Evolutionary conservation across 2,329 filamentous ascomycete genomes (phyloP).

Genomic region (Aspergillus novoparasiticus): DNA sequence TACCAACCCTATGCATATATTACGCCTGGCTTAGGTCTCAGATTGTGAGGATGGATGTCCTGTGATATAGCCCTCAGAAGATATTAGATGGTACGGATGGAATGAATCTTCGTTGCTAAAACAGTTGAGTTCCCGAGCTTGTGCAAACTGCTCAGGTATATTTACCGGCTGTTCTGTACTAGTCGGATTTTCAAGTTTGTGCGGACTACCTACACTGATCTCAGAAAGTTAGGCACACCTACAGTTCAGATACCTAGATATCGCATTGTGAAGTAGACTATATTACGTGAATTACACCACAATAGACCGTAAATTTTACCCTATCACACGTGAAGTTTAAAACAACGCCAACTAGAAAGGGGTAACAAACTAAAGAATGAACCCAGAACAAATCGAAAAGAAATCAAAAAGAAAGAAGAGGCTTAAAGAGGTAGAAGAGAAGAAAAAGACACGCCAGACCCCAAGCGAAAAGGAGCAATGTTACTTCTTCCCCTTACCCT

Average conservation of each 20-base stretch:
- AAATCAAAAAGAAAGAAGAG: neutral
- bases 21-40: neutral
- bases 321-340: neutral
- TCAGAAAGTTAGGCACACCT: neutral
- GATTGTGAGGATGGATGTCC: neutral
- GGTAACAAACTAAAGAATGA: neutral
- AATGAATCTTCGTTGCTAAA: neutral
- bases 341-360: neutral
- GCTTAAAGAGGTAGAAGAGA: neutral
- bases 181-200: neutral
- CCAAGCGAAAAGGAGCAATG: neutral
- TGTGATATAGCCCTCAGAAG: neutral
- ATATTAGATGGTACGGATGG: neutral
- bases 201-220: neutral
- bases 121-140: neutral
- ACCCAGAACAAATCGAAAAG: neutral
- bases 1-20: neutral
- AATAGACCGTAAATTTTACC: neutral
- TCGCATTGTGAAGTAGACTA: neutral
- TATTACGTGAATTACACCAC: neutral
- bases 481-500: conserved; percentile 19
- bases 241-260: neutral
- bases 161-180: neutral
- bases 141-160: neutral
- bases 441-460: neutral